Evolutionary conservation across 139 green algal species (phyloP).

Genomic region (Coelastrella sp.): DNA sequence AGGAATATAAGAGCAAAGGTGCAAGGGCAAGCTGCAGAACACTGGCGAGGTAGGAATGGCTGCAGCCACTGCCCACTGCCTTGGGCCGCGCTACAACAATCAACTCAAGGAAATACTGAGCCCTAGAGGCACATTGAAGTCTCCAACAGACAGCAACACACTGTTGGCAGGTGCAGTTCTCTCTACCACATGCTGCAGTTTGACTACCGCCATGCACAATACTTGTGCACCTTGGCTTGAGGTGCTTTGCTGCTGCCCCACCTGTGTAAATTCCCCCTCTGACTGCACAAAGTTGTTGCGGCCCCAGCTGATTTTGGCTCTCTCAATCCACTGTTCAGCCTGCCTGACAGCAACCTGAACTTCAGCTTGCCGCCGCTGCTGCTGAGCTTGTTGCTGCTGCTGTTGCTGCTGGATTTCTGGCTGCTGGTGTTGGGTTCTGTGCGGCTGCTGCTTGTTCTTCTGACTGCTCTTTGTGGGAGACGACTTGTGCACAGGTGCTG

Average conservation of each 20-base stretch:
- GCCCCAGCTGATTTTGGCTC: slow-evolving; percentile 27
- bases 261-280: slow-evolving; percentile 46
- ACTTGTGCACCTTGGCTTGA: background rate
- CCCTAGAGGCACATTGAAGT: too few species aligned
- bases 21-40: too few species aligned
- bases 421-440: background rate
- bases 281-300: slow-evolving; percentile 1
- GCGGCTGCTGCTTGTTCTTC: background rate
- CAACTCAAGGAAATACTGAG: too few species aligned
- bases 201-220: background rate
- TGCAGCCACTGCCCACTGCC: too few species aligned
- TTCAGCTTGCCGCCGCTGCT: slow-evolving; percentile 15
- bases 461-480: background rate
- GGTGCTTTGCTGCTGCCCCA: background rate
- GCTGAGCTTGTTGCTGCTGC: slow-evolving; percentile 30
- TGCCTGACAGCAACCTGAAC: background rate
- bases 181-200: too few species aligned
- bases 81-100: too few species aligned
- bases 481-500: background rate
- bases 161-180: too few species aligned
- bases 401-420: slow-evolving; percentile 14
- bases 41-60: too few species aligned
- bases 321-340: slow-evolving; percentile 18
- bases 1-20: background rate
- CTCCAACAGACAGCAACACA: too few species aligned